Base-by-base conservation (phyloP, 2,329 filamentous ascomycete genomes). In the Hysterium pulicare region DNA sequence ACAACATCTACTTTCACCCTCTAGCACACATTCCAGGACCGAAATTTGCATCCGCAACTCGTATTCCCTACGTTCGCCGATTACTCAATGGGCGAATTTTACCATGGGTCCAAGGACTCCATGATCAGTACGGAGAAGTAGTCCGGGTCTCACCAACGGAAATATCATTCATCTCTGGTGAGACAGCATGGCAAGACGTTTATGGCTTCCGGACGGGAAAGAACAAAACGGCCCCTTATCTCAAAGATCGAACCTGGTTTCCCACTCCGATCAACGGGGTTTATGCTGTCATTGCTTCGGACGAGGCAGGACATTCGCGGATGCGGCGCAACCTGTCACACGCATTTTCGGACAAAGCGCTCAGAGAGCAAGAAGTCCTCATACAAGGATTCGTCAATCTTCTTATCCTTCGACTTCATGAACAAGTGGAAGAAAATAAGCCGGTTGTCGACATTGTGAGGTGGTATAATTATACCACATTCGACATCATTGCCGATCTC, bases 21-120 rank as follows among this genome's bases (percentile, higher is more conserved):
- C 58, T 74, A 0, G 52, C 58, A 16, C 64, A 68, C 31, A 69
- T 69, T 21, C 72, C 71, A 2, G 73, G 72, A 0, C 71, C 73
- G 2, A 58, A 58, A 17, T 42, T 64, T 4, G 55, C 59, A 20
- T 54, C 63, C 16, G 54, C 59, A 2, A 57, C 61, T 4, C 50
- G 56, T 13, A 41, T 69, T 5, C 64, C 66, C 1, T 66, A 67
- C 36, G 52, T 51, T 13, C 33, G 57, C 11, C 53, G 49, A 23
- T 45, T 56, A 9, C 44, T 58, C 2, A 53, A 48, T 6, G 68
- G 69, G 4, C 44, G 31, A 1, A 55, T 61, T n/a, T 22, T 50
- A 2, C 10, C 36, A 8, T 62, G 55, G 53, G 28, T 64, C 19
- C 51, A 50, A 17, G 28, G 55, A 2, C 53, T 68, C 2, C 71